A percentile compares a stretch with the other conserved stretches of the same genome.
These are phyloP conservation scores for Farysia itapuensis DNA, from an alignment of 1,284 basidiomycete species.

Conservation along the genomic window DNA sequence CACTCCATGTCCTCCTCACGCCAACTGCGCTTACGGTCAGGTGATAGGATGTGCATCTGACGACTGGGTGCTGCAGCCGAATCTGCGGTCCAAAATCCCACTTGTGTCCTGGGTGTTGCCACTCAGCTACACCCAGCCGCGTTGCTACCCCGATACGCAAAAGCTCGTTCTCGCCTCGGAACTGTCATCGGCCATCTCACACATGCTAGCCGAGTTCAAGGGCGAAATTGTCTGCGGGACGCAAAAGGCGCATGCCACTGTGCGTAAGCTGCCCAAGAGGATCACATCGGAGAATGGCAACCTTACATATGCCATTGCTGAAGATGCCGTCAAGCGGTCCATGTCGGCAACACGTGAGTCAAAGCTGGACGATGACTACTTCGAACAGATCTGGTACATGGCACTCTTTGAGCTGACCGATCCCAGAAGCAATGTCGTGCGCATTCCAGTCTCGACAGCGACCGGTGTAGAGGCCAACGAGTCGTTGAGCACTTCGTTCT, in stretches of 20 bases:
- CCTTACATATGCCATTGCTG: conserved; percentile 19
- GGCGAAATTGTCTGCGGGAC: conserved; percentile 49
- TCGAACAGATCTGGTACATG: conserved; percentile 49
- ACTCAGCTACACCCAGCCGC: conserved; percentile 16
- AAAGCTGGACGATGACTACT: conserved; percentile 34
- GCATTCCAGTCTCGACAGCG: conserved; percentile 9
- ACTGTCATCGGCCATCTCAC: conserved; percentile 34
- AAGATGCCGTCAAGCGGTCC: conserved; percentile 21
- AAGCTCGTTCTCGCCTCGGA: conserved; percentile 53
- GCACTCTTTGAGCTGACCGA: conserved; percentile 45
- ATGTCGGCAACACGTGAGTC: conserved; percentile 22
- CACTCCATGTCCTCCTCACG: conserved; percentile 50
- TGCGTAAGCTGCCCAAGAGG: conserved; percentile 13
- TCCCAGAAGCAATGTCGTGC: conserved; percentile 24
- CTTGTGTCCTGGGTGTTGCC: conserved; percentile 29
- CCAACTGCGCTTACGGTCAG: conserved; percentile 31
- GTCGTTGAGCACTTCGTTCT: conserved; percentile 1
- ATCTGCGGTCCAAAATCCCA: conserved; percentile 34
- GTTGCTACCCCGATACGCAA: conserved; percentile 52
- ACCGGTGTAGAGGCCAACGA: background rate
- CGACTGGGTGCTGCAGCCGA: conserved; percentile 45
- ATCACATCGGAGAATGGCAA: conserved; percentile 9
- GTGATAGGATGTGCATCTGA: conserved; percentile 34
- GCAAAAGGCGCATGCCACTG: conserved; percentile 22
- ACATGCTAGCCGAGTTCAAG: conserved; percentile 42